These are phyloP conservation scores for Tuctoria greenei DNA, from an alignment of 176 grass and related monocot species.

Conservation along the genomic window DNA sequence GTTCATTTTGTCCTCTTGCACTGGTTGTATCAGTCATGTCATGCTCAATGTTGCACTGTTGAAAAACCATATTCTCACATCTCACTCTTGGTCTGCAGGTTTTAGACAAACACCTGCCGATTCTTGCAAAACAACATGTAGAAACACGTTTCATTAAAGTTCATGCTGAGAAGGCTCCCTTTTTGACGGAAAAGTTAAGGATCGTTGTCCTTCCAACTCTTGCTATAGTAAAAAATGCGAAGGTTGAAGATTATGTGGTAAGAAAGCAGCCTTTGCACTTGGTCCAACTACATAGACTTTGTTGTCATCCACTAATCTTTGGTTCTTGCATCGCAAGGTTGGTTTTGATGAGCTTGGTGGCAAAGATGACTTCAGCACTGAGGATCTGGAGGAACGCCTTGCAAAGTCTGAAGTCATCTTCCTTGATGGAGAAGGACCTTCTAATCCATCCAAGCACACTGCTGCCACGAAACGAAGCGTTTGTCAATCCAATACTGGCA, in stretches of 20 bases:
- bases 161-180: conserved; percentile 92
- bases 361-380: conserved; percentile 77
- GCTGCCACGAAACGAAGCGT: conserved; percentile 55
- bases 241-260: conserved; percentile 96
- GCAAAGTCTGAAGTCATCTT: conserved; percentile 73
- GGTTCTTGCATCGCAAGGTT: conserved; percentile 43
- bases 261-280: conserved; percentile 13
- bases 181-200: conserved; percentile 89
- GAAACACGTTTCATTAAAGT: conserved; percentile 94
- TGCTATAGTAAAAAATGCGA: conserved; percentile 84
- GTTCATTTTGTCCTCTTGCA: neutral
- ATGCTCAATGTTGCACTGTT: neutral
- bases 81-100: conserved; percentile 50
- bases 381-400: conserved; percentile 81
- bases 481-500: conserved; percentile 54
- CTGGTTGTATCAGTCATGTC: neutral
- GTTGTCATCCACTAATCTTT: neutral
- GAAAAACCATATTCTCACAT: conserved; percentile 7
- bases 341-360: conserved; percentile 97
- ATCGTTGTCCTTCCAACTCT: conserved; percentile 81
- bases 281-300: neutral
- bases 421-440: conserved; percentile 70
- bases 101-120: conserved; percentile 80
- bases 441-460: conserved; percentile 34
- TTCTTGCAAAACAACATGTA: conserved; percentile 89